Evolutionary conservation across 2,329 filamentous ascomycete species (phyloP), one percentile per base, ranked within the genome.

Genomic region (Pseudogymnoascus sp.): DNA sequence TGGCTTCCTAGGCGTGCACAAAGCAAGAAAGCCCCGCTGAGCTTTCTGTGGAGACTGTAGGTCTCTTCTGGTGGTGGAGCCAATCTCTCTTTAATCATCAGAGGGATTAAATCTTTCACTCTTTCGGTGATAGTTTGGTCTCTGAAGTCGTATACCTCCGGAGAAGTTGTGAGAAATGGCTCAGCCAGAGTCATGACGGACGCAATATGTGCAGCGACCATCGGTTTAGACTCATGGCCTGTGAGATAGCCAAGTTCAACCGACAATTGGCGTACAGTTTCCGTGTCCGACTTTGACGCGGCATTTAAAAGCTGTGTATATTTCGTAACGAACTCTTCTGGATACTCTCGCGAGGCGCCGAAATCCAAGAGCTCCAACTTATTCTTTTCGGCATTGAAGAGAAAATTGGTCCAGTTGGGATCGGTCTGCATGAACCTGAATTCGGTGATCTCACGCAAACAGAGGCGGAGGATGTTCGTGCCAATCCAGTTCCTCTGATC

Each of bases 351-450:
- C 18, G 88, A 91, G 36, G 94, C 94, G 62, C 94, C 94, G 74
- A 99, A 99, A 75, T 99, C 95, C 59, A 99, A 85, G 1, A 99
- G 83, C 74, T 96, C 92, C 12, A 99, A 86, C 70, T 85, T 88
- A 68, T 85, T 78, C 3, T 81, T 84, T 18, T 77, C 68, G 1
- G 85, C 78, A 68, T 97, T 94, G 79, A 91, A 99, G 18, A 97
- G 80, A 74, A 99, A 99, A 75, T 99, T 99, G 35, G 93, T 97
- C 94, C 94, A 99, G 78, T 99, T 99, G 39, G 94, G 94, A 71
- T 99, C 94, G 4, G 94, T 99, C 76, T 99, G 94, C 94, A 99
- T 99, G 77, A 96, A 97, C 63, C 82, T 86, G 82, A 97, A 97
- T 74, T 96, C 91, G 65, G 87, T 87, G 68, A 97, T 93, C 76